A percentile compares a stretch with the other conserved stretches of the same genome.
Conservation (phyloP, 805 yeast species). For the Lipomyces oligophaga region DNA sequence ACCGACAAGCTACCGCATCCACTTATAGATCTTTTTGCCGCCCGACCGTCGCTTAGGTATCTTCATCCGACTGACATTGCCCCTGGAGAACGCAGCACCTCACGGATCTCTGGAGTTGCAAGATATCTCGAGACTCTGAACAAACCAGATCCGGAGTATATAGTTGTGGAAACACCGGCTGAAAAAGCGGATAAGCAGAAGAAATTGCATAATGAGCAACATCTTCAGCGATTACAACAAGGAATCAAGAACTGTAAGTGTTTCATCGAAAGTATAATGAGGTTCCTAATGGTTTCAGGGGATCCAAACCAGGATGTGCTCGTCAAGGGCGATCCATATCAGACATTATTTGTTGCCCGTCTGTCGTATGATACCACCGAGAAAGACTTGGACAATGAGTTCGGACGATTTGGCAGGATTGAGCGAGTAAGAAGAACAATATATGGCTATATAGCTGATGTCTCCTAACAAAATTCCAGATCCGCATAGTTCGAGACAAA, state of each 20-base stretch:
- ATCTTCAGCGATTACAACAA: conserved; percentile 38
- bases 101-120: conserved; percentile 47
- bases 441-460: neutral
- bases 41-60: conserved; percentile 54
- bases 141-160: conserved; percentile 32
- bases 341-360: conserved; percentile 74
- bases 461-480: conserved; percentile 16
- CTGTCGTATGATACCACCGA: conserved; percentile 63
- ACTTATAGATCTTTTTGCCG: conserved; percentile 53
- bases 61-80: conserved; percentile 50
- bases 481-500: conserved; percentile 56
- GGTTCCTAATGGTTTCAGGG: conserved; percentile 36
- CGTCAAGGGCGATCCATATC: conserved; percentile 65
- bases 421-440: conserved; percentile 45
- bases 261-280: neutral
- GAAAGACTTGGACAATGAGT: conserved; percentile 59
- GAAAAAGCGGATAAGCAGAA: conserved; percentile 32
- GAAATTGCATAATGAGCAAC: conserved; percentile 33
- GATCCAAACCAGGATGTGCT: conserved; percentile 56
- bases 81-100: conserved; percentile 47
- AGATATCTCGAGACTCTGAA: conserved; percentile 34
- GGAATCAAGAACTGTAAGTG: conserved; percentile 35
- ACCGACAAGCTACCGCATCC: conserved; percentile 44
- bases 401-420: conserved; percentile 65
- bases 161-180: conserved; percentile 37